Base-by-base conservation (phyloP, 73 alveolate genomes). In the Stentor roeselii region DNA sequence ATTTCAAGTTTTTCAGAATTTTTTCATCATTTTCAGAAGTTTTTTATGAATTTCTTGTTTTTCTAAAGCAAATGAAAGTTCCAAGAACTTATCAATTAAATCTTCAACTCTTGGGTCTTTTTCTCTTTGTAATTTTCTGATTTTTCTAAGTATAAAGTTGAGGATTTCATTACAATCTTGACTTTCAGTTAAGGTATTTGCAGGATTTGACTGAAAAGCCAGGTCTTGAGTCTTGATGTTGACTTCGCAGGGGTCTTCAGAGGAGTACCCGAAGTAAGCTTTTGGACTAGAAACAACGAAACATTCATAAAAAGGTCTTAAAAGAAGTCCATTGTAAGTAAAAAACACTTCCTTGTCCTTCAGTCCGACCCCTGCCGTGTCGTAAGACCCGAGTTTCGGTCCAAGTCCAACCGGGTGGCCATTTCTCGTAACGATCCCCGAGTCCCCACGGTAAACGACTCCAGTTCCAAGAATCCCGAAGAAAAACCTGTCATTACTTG, bases 241-340 rank as follows among this genome's bases (percentile, higher is more conserved):
- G 6, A 50, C 6, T 50, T 50, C 67, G 21, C 6, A 11, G 21
- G 6, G 21, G 67, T 21, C 21, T 50, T 50, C 30, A 6, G 67
- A 50, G 6, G 30, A 6, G 6, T 6, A 50, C 30, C 30, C 6
- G 21, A 50, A 11, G 21, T 50, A 50, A 50, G 67, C 67, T 50
- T 50, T 50, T 11, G 21, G 30, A 11, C 30, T 6, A 50, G 30
- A 11, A 11, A 50, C 67, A 50, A 50, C 67, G 67, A 50, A 50
- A 2, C 80, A 67, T 21, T 1, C 21, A 34, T 27, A 27, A 34
- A 67, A 21, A 1, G 80, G 80, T 1, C 37, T 36, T 30, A 67
- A n/a, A 67, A 67, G 41, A 67, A 67, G 80, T 36, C 80, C 80
- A 34, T 67, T 67, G 37, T 67, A 67, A 67, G 80, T 67, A 34